phyloP scores from a whole-genome alignment of 495 filamentous ascomycete species.

The Tuber aestivum region DNA sequence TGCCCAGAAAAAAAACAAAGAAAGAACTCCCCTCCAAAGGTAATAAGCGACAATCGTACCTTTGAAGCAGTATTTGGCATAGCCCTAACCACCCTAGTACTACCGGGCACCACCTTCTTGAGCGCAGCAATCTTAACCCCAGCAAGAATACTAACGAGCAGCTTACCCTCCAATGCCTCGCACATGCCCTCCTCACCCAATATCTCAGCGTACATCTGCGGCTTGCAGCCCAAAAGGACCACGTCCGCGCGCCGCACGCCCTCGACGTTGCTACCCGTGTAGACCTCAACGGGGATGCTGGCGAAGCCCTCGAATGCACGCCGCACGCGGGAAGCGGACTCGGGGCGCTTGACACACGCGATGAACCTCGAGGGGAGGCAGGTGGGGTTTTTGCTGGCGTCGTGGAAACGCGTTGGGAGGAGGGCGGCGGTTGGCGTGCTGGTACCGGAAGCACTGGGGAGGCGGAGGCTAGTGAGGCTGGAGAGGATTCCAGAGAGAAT shows the following conservation, averaged over 20 bases:
- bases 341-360: conserved; percentile 62
- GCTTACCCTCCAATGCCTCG: conserved; percentile 66
- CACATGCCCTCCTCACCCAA: conserved; percentile 59
- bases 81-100: conserved; percentile 57
- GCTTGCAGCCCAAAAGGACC: conserved; percentile 71
- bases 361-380: conserved; percentile 66
- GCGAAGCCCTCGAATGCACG: conserved; percentile 47
- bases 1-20: no score
- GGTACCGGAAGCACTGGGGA: conserved; percentile 45
- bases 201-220: conserved; percentile 62
- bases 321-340: conserved; percentile 59
- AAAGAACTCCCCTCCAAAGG: not conserved
- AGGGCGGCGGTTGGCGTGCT: conserved; percentile 47
- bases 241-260: conserved; percentile 57
- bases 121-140: conserved; percentile 55
- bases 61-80: conserved; percentile 68
- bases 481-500: conserved; percentile 74
- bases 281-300: conserved; percentile 46
- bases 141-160: conserved; percentile 77
- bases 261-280: conserved; percentile 53
- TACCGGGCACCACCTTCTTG: conserved; percentile 44
- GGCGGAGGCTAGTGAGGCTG: conserved; percentile 49
- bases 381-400: conserved; percentile 27
- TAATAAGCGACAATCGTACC: conserved; percentile 6
- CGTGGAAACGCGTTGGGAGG: conserved; percentile 51